Evolutionary conservation across 2,329 filamentous ascomycete species (phyloP).

Genomic region (Hortaea werneckii): DNA sequence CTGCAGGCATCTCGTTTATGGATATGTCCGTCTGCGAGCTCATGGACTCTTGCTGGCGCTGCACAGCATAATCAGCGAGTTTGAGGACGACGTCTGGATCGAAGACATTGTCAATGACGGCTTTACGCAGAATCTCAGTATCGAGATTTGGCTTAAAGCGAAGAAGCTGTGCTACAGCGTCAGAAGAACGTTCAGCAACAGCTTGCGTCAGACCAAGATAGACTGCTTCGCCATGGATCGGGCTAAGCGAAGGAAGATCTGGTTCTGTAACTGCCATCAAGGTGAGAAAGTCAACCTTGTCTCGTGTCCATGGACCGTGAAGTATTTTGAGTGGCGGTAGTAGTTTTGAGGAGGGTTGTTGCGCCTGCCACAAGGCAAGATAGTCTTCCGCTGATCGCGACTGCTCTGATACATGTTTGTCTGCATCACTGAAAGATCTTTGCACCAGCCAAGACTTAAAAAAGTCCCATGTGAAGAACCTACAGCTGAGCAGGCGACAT

Average conservation of each 20-base stretch:
- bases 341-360: conserved; percentile 11
- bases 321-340: conserved; percentile 16
- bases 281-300: conserved; percentile 13
- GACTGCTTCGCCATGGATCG: conserved; percentile 17
- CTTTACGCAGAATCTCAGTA: conserved; percentile 19
- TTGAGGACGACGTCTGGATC: conserved; percentile 7
- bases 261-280: conserved; percentile 5
- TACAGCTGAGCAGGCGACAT: conserved; percentile 21
- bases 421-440: neutral
- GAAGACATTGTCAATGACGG: conserved; percentile 24
- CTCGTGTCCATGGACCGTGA: conserved; percentile 17
- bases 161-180: conserved; percentile 16
- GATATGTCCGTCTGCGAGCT: neutral
- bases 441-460: conserved; percentile 18
- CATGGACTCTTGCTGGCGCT: neutral
- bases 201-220: conserved; percentile 20
- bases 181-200: conserved; percentile 11
- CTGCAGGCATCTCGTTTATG: neutral
- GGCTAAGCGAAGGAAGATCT: conserved; percentile 5
- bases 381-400: neutral
- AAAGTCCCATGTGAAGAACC: conserved; percentile 25
- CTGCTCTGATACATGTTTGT: neutral
- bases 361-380: conserved; percentile 8
- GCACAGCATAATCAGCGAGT: neutral
- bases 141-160: conserved; percentile 12